Conservation (phyloP, 352 stramenopile species). For the Pilasporangium apinafurcum region DNA sequence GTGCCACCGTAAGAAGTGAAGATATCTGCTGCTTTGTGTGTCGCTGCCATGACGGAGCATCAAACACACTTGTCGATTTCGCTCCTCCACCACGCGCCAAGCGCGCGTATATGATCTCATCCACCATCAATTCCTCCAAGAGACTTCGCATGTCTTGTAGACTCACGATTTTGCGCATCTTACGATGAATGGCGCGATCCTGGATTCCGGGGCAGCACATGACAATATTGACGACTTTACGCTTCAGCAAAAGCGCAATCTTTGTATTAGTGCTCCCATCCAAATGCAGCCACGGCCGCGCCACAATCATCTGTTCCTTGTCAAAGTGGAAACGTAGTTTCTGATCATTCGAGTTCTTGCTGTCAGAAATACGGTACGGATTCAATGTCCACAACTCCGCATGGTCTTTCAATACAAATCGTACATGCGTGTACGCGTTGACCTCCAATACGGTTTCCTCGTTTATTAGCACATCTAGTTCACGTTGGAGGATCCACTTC, state of each 20-base stretch:
- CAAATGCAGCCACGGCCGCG: constrained; percentile 68
- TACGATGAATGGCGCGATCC: constrained; percentile 47
- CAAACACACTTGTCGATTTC: constrained; percentile 20
- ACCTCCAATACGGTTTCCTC: constrained; percentile 45
- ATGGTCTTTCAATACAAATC: constrained; percentile 41
- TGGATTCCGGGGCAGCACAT: constrained; percentile 67
- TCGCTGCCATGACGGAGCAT: neutral
- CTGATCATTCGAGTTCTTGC: constrained; percentile 31
- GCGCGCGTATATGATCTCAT: constrained; percentile 58
- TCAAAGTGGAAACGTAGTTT: constrained; percentile 74
- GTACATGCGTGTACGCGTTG: constrained; percentile 47
- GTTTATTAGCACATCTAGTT: constrained; percentile 27
- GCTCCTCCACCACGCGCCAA: constrained; percentile 14
- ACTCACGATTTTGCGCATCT: constrained; percentile 67
- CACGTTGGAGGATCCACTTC: constrained; percentile 11
- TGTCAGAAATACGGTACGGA: constrained; percentile 52
- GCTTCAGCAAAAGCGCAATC: constrained; percentile 55
- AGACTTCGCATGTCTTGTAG: constrained; percentile 66
- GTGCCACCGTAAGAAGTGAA: constrained; percentile 13
- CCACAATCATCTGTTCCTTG: constrained; percentile 41
- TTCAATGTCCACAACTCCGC: constrained; percentile 53
- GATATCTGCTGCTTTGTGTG: constrained; percentile 3
- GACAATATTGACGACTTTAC: constrained; percentile 76
- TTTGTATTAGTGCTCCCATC: constrained; percentile 58
- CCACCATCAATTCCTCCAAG: constrained; percentile 54